Evolutionary conservation across 2,329 filamentous ascomycete species (phyloP).

Genomic region (Aureobasidium sp.): DNA sequence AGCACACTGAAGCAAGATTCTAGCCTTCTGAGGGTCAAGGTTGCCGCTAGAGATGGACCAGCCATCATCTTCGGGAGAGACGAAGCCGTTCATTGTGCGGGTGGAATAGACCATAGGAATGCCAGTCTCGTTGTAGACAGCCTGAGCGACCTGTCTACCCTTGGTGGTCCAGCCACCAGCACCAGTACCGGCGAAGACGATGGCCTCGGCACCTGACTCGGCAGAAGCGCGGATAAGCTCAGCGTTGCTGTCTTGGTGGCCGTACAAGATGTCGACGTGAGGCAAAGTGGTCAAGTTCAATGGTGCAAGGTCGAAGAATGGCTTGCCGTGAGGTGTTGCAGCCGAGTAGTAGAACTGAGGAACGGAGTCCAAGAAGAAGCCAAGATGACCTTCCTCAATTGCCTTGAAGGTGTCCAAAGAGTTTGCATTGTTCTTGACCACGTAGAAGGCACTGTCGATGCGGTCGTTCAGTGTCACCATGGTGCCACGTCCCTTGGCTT

Average conservation of each 20-base stretch:
- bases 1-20: constrained; percentile 42
- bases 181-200: constrained; percentile 51
- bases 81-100: constrained; percentile 46
- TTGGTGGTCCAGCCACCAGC: constrained; percentile 43
- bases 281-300: constrained; percentile 36
- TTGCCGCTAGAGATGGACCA: constrained; percentile 43
- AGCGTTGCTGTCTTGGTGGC: constrained; percentile 47
- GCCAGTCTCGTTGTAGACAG: constrained; percentile 38
- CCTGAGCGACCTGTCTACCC: constrained; percentile 36
- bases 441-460: constrained; percentile 52
- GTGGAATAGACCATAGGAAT: constrained; percentile 48
- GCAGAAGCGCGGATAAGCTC: constrained; percentile 43
- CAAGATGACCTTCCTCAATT: constrained; percentile 50
- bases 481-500: constrained; percentile 45
- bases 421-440: constrained; percentile 57
- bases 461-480: constrained; percentile 58
- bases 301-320: constrained; percentile 36
- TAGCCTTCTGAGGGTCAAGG: constrained; percentile 50
- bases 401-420: constrained; percentile 56
- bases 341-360: constrained; percentile 56
- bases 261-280: constrained; percentile 50
- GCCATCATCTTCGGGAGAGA: constrained; percentile 29
- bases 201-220: constrained; percentile 45
- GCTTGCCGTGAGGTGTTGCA: constrained; percentile 41
- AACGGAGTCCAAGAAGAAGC: constrained; percentile 50